Evolutionary conservation across 805 yeast species (phyloP), one percentile per base, ranked within the genome.

Genomic region (Wickerhamomyces bovis): DNA sequence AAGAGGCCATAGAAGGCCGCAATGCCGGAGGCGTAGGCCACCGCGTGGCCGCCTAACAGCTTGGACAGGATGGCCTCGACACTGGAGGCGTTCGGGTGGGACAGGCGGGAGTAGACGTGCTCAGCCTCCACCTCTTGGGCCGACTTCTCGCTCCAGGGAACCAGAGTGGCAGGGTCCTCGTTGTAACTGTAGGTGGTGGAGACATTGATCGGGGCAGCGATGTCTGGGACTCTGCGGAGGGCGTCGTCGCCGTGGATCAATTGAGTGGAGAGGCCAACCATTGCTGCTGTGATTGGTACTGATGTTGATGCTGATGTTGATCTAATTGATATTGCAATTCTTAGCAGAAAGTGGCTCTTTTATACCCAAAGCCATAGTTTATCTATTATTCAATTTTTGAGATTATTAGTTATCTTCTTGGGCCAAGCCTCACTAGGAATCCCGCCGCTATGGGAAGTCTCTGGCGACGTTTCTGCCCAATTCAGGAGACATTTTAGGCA

Each of bases 1-100:
- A 90, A 65, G 2, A 85, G 77, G 0, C 89, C 97, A 56, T 73
- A 77, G 62, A 85, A 87, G 0, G 97, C 95, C 42, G 89, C 72
- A 26, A 89, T 65, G 0, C 98, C 97, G 1, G 90, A 82, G 40
- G 81, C 75, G 62, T 89, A 92, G 0, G 79, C 74, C 0, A 87
- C 80, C 0, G 83, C 80, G 50, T 83, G 76, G 2, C 82, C 85
- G 19, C 73, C 83, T 4, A 88, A 66, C 18, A 89, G 65, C 33
- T 71, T 62, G 1, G 77, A 75, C 10, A 90, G 70, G 1, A 85
- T 74, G 3, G 77, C 73, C 62, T 90, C 97, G 2, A 81, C 77
- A 30, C 85, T 75, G 5, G 73, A 68, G 7, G 84, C 74, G 53
- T 82, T 87, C 12, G 95, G 95, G 55, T 86, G 95, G 6, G 81